Evolutionary conservation across 768 basidiomycete species (phyloP).

Genomic region (Cubamyces lactineus): DNA sequence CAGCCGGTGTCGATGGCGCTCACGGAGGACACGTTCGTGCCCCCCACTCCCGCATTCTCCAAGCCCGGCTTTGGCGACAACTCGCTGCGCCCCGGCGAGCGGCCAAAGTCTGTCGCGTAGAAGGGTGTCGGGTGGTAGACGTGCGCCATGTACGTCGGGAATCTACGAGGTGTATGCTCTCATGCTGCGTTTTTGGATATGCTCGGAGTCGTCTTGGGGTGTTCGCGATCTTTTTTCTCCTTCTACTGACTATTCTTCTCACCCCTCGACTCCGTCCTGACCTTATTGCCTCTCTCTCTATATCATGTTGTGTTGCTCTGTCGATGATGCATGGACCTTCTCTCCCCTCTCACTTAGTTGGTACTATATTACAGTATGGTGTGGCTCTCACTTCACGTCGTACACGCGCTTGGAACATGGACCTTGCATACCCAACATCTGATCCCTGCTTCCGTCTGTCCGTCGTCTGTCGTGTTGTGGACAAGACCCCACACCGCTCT

Average conservation of each 20-base stretch:
- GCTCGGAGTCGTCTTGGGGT: neutral
- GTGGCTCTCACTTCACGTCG: neutral
- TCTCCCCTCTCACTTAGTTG: neutral
- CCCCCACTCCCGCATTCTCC: slow-evolving; percentile 39
- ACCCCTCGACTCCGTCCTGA: neutral
- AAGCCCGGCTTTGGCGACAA: slow-evolving; percentile 29
- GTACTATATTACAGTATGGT: slow-evolving; percentile 14
- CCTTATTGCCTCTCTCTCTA: neutral
- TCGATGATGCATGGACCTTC: slow-evolving; percentile 23
- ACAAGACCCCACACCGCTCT: neutral
- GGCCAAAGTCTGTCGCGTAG: slow-evolving; percentile 49
- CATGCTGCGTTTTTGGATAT: slow-evolving; percentile 2
- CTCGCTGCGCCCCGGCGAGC: slow-evolving; percentile 32
- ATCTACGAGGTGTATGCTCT: neutral
- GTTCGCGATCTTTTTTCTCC: neutral
- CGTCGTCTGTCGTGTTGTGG: no score
- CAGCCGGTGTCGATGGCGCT: slow-evolving; percentile 69
- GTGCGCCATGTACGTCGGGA: neutral
- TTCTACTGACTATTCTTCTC: neutral
- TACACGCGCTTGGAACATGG: slow-evolving; percentile 16
- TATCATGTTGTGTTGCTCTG: slow-evolving; percentile 26
- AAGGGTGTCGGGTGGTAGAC: neutral
- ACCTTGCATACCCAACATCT: slow-evolving; percentile 9
- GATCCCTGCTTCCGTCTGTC: neutral
- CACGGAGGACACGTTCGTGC: slow-evolving; percentile 41